Evolutionary conservation across 2,329 filamentous ascomycete species (phyloP).

Genomic region (Scorias spongiosa): DNA sequence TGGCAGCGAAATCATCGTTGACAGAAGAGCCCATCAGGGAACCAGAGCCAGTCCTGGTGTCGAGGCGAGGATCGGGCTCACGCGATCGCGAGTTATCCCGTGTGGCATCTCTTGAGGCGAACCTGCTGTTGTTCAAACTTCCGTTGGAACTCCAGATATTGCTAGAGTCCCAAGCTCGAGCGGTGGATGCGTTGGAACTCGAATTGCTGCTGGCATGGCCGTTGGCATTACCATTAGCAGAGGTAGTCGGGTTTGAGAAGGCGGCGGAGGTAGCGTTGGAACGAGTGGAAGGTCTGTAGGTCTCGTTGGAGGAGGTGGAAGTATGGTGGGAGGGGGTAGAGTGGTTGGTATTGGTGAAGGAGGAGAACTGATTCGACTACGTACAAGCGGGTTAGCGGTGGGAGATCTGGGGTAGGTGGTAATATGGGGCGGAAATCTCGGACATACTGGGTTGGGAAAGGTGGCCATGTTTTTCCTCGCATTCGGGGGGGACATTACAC

Average conservation of each 20-base stretch:
- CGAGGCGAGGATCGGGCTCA: conserved; percentile 19
- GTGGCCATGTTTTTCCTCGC: too few relatives aligned
- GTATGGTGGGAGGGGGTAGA: not conserved
- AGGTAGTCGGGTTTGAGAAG: not conserved
- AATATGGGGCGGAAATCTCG: too few relatives aligned
- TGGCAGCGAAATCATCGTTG: conserved; percentile 45
- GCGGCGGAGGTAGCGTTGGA: not conserved
- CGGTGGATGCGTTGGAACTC: not conserved
- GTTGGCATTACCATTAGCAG: not conserved
- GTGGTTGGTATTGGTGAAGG: not conserved
- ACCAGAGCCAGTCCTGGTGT: conserved; percentile 51
- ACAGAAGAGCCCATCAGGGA: conserved; percentile 56
- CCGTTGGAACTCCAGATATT: conserved; percentile 15
- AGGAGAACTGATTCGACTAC: too few relatives aligned
- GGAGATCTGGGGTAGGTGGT: too few relatives aligned
- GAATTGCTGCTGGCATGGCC: not conserved
- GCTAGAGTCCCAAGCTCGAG: conserved; percentile 10
- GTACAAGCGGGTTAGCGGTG: too few relatives aligned
- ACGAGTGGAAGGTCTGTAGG: not conserved
- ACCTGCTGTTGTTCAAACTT: conserved; percentile 6
- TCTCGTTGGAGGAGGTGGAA: not conserved
- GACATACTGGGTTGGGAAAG: too few relatives aligned
- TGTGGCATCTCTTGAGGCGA: conserved; percentile 8
- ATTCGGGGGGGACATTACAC: too few relatives aligned
- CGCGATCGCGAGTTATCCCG: conserved; percentile 9